Evolutionary conservation across 2,329 filamentous ascomycete genomes (phyloP), one percentile per base, ranked within the genome.

Genomic region (Fusarium globosum): DNA sequence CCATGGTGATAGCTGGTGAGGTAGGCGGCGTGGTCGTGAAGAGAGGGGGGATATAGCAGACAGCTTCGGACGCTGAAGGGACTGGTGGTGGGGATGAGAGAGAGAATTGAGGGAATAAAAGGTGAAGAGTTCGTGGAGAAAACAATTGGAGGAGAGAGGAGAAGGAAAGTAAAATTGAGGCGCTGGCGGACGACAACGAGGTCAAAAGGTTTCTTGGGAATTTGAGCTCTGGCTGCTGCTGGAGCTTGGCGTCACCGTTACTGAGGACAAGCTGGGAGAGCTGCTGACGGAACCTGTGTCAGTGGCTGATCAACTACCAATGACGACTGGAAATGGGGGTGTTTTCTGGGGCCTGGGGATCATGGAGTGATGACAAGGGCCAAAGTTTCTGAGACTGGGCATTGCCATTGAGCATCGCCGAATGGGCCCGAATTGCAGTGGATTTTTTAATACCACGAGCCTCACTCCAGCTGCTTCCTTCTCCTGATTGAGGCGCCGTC

Each of bases 1-100:
- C 84, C 90, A 93, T 93, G 76, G 85, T 86, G 83, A 87, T 85
- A 63, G 86, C 86, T 82, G 81, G 82, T 48, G 89, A 91, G 60
- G 87, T 84, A 20, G 89, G 88, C 39, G 86, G 84, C 46, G 83
- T 77, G 23, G 86, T 88, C 49, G 87, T 85, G 79, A 91, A 91
- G 48, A 87, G 86, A 58, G 83, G 83, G 60, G 85, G 86, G 65
- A 86, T 88, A 76, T 87, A 83, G 83, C 90, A 92, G 76, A 88
- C 84, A 30, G 84, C 84, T 69, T 85, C 84, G 71, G 84, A 79
- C 78, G 69, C 82, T 78, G 76, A 80, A 61, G 57, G 69, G 67
- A 67, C 64, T 69, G 79, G 74, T 76, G 76, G 65, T 77, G 78
- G 68, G 77, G 76, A 72, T 68, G 66, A 52, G 51, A 62, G 61